Percentiles rank a stretch among this genome's conserved stretches.
These are phyloP conservation scores for Leccinum disarticulatum DNA, from an alignment of 768 basidiomycete genomes.

Conservation along the genomic window DNA sequence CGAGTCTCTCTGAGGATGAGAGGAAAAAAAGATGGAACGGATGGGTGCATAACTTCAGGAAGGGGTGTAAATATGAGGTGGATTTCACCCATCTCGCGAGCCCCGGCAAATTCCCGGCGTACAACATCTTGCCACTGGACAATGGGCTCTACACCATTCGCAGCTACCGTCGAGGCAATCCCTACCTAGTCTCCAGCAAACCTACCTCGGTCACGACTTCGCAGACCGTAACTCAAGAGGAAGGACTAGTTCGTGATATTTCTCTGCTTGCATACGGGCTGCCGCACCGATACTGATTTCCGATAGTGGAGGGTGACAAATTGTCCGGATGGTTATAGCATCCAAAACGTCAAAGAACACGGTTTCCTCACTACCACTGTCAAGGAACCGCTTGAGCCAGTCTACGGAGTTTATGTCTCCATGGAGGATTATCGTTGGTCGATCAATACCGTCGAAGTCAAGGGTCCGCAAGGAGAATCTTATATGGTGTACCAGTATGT, in stretches of 20 bases:
- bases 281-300: background rate
- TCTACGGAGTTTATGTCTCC: background rate
- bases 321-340: background rate
- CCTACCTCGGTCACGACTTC: background rate
- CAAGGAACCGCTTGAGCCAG: background rate
- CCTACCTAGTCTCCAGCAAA: background rate
- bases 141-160: slow-evolving; percentile 1
- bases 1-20: background rate
- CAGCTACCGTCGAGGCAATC: background rate
- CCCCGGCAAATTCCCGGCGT: background rate
- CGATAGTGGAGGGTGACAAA: slow-evolving; percentile 1
- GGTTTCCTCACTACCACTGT: background rate
- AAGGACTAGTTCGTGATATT: background rate
- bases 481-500: background rate
- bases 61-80: background rate
- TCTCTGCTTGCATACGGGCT: background rate
- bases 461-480: background rate
- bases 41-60: background rate
- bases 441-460: background rate
- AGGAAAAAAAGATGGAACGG: background rate
- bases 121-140: background rate
- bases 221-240: background rate
- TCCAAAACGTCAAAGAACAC: background rate
- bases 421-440: background rate
- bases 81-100: background rate